Percentiles rank a stretch among this genome's conserved stretches.
phyloP scores from a whole-genome alignment of 2,329 filamentous ascomycete genomes.

The Podosphaera aphanis region DNA sequence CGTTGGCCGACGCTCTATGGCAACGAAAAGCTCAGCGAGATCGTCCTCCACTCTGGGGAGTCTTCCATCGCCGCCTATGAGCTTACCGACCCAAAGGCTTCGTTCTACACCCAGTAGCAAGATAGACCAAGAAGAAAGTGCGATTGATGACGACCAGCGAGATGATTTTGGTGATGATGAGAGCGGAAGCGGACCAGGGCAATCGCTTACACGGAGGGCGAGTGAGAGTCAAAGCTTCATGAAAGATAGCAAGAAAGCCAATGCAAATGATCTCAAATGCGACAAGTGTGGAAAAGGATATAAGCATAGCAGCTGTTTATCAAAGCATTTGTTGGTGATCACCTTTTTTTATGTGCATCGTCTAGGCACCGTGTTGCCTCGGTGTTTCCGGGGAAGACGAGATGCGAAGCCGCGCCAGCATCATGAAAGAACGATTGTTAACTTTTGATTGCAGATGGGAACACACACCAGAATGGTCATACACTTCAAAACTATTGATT shows the following conservation, averaged over 20 bases:
- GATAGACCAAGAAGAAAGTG: conserved; percentile 30
- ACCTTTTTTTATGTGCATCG: conserved; percentile 22
- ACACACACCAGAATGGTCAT: conserved; percentile 93
- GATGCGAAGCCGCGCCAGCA: neutral
- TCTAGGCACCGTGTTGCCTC: neutral
- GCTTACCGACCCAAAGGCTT: conserved; percentile 32
- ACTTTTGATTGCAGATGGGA: conserved; percentile 57
- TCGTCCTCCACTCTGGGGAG: conserved; percentile 29
- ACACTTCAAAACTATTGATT: conserved; percentile 90
- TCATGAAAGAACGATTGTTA: conserved; percentile 14
- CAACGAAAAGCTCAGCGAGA: conserved; percentile 38
- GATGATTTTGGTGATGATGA: conserved; percentile 30
- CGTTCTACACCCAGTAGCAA: conserved; percentile 27
- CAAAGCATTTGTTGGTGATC: conserved; percentile 96
- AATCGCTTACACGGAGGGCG: conserved; percentile 33
- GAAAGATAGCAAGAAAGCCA: conserved; percentile 60
- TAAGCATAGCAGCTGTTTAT: conserved; percentile 99
- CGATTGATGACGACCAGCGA: conserved; percentile 45
- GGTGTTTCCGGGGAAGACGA: neutral
- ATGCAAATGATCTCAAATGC: conserved; percentile 72
- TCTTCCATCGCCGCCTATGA: conserved; percentile 42
- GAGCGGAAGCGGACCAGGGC: conserved; percentile 15
- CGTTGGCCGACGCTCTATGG: conserved; percentile 38
- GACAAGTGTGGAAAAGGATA: conserved; percentile 98
- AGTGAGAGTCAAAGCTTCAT: conserved; percentile 69